Conservation (phyloP, 176 grass and related monocot genomes). For the Chloris gayana region DNA sequence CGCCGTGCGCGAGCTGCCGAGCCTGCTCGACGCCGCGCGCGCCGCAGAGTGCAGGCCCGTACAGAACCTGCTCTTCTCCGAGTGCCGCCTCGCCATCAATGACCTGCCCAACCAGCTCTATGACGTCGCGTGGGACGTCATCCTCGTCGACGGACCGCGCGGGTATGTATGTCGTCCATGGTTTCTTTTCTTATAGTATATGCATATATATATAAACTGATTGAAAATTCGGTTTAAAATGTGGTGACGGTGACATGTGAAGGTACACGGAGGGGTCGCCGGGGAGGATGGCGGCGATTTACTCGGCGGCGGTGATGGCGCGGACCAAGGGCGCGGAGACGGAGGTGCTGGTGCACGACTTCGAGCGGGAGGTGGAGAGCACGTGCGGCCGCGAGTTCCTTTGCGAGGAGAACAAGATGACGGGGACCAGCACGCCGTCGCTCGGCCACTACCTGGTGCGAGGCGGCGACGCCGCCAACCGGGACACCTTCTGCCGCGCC, state of each 20-base stretch:
- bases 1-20: constrained; percentile 59
- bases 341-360: constrained; percentile 89
- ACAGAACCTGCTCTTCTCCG: constrained; percentile 95
- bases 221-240: not conserved
- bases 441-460: constrained; percentile 73
- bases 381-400: constrained; percentile 69
- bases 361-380: constrained; percentile 70
- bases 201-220: not conserved
- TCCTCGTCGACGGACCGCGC: constrained; percentile 91
- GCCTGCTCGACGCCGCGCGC: constrained; percentile 56
- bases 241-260: not conserved
- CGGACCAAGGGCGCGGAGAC: constrained; percentile 49
- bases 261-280: constrained; percentile 56
- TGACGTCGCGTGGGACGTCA: constrained; percentile 85
- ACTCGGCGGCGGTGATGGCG: constrained; percentile 82
- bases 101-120: constrained; percentile 94
- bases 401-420: constrained; percentile 60
- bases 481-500: constrained; percentile 56
- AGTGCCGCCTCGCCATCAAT: constrained; percentile 84
- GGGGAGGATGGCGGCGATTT: constrained; percentile 86
- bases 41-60: constrained; percentile 80
- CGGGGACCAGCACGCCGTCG: constrained; percentile 42
- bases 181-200: constrained; percentile 6
- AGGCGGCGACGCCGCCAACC: constrained; percentile 34
- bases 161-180: constrained; percentile 13